phyloP scores from a whole-genome alignment of 805 yeast genomes.

The Candida maris region DNA sequence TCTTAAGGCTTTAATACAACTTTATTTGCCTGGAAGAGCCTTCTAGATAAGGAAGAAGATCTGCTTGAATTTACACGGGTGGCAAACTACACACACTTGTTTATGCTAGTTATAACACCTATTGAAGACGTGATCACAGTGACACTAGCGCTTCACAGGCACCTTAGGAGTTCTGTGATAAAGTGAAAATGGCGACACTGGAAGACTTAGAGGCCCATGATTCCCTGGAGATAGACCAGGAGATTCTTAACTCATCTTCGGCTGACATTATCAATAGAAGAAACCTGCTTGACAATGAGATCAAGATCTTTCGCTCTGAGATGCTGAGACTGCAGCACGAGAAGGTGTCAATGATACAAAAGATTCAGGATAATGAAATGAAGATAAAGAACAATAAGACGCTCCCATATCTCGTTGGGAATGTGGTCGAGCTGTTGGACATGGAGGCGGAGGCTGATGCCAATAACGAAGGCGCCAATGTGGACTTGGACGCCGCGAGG shows the following conservation, averaged over 20 bases:
- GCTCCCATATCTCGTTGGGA: constrained; percentile 93
- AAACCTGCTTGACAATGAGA: constrained; percentile 87
- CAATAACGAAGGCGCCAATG: constrained; percentile 88
- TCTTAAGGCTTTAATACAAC: no score
- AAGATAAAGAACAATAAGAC: constrained; percentile 94
- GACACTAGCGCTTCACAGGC: no score
- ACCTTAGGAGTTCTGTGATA: no score
- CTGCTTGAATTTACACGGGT: constrained; percentile 2
- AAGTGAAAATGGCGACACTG: constrained; percentile 65
- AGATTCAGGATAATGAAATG: constrained; percentile 93
- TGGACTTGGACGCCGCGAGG: constrained; percentile 86
- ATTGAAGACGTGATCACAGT: no score
- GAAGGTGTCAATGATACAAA: constrained; percentile 85
- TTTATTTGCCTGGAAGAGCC: no score
- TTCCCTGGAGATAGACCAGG: constrained; percentile 71
- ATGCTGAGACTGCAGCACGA: constrained; percentile 88
- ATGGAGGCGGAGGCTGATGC: constrained; percentile 82
- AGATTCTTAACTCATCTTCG: constrained; percentile 72
- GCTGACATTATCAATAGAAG: constrained; percentile 83
- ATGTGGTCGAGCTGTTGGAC: constrained; percentile 90
- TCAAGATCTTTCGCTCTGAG: constrained; percentile 91
- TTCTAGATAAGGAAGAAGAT: no score
- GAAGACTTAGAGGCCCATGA: constrained; percentile 68
- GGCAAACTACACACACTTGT: constrained; percentile 2
- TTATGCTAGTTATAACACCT: no score